A percentile compares a stretch with the other conserved stretches of the same genome.
phyloP scores from a whole-genome alignment of 2,329 filamentous ascomycete genomes.

The Trichoderma gracile region DNA sequence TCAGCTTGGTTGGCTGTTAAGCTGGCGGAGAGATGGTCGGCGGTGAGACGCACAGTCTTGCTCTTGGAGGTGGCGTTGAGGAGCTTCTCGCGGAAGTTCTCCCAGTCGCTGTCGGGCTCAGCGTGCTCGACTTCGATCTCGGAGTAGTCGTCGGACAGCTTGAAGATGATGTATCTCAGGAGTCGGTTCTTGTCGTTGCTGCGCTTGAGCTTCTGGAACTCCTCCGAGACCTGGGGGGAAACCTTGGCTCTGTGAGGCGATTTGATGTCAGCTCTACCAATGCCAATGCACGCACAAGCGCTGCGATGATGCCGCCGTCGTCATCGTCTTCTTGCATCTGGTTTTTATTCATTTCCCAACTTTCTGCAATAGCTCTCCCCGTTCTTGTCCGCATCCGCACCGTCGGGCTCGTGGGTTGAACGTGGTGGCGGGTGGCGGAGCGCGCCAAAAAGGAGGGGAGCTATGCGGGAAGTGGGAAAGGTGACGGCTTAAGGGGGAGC shows the following conservation, averaged over 20 bases:
- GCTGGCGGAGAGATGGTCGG: not conserved
- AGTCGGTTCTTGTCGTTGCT: slow-evolving; percentile 24
- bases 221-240: slow-evolving; percentile 55
- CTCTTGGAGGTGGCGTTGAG: slow-evolving; percentile 71
- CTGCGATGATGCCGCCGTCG: not conserved
- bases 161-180: slow-evolving; percentile 85
- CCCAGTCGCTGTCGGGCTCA: slow-evolving; percentile 67
- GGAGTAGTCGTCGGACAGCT: slow-evolving; percentile 80
- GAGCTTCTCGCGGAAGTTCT: slow-evolving; percentile 74
- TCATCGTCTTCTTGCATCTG: not conserved
- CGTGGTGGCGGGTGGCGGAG: not conserved
- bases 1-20: not conserved
- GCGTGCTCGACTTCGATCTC: slow-evolving; percentile 78
- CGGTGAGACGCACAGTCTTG: slow-evolving; percentile 56
- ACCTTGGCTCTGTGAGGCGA: slow-evolving; percentile 21
- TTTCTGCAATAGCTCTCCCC: not conserved
- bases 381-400: not conserved
- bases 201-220: slow-evolving; percentile 45
- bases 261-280: slow-evolving; percentile 7
- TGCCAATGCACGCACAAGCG: not conserved
- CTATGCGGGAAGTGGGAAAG: slow-evolving; percentile 14
- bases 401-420: not conserved
- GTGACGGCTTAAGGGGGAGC: slow-evolving; percentile 41
- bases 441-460: not conserved
- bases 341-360: not conserved